Base-by-base conservation (phyloP, 768 basidiomycete species). In the Pleurotus tuoliensis region DNA sequence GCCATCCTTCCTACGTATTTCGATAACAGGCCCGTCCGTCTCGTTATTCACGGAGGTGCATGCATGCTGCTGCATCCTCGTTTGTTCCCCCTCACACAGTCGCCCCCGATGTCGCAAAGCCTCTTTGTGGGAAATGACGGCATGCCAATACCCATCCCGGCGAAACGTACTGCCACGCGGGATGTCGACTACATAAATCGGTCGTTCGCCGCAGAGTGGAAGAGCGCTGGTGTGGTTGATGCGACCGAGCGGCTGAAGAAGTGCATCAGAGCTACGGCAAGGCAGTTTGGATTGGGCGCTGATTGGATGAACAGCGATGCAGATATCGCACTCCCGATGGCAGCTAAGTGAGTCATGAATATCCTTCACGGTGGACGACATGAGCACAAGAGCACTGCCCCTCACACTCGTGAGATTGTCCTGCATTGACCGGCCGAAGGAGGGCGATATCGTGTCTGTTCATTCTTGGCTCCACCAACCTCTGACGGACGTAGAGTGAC, bases 271-370 rank as follows among this genome's bases (percentile, higher is more conserved):
- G 72, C 73, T 30, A 88, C 86, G 2, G 86, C 87, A 0, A 47
- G 61, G 15, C 66, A 67, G 5, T 77, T 83, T 64, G 62, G 64
- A 3, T 74, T 80, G 48, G 87, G 88, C 20, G 70, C 72, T 55
- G 87, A 89, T 66, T 90, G 88, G 88, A 87, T 90, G 87, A 89
- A 89, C 56, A 79, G 82, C 3, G 83, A 87, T 60, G 83, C 88
- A 0, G 88, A 90, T 59, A 75, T 87, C 12, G 84, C 87, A 2
- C 73, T 90, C 47, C 87, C 88, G 13, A 79, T 84, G 78, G 80
- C 82, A 16, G 66, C 70, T 58, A 82, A 85, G 83, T 87, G 63
- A 69, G 85, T 78, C 7, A 16, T 40, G 24, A 15, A 15, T 56
- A 38, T 47, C 24, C 20, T 48, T 52, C 48, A 39, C 45, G 45